Conservation (phyloP, 2,329 filamentous ascomycete genomes). For the Aureobasidium musti region DNA sequence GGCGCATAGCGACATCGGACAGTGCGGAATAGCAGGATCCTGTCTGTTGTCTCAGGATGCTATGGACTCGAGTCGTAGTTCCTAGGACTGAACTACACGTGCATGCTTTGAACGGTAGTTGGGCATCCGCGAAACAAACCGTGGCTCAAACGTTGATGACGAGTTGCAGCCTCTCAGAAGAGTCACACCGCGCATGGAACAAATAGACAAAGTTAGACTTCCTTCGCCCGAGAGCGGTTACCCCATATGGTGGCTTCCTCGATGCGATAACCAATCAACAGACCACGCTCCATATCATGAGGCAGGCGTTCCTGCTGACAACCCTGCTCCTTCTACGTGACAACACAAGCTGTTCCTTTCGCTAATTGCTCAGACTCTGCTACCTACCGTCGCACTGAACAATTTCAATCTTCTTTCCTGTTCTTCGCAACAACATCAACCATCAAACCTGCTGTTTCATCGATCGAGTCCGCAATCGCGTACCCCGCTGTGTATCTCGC, state of each 20-base stretch:
- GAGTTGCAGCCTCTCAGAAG: conserved; percentile 16
- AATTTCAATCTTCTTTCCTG: conserved; percentile 5
- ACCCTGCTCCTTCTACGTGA: conserved; percentile 21
- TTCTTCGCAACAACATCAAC: conserved; percentile 7
- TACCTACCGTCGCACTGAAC: conserved; percentile 11
- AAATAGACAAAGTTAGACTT: conserved; percentile 21
- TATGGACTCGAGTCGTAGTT: background rate
- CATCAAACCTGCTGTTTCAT: conserved; percentile 15
- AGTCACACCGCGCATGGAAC: conserved; percentile 7
- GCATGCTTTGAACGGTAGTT: conserved; percentile 3
- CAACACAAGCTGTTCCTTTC: background rate
- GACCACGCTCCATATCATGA: conserved; percentile 23
- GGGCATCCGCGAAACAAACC: background rate
- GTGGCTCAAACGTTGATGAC: conserved; percentile 23
- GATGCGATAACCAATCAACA: conserved; percentile 23
- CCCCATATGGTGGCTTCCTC: conserved; percentile 17
- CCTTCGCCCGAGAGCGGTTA: conserved; percentile 9
- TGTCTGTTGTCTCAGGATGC: background rate
- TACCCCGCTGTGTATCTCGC: conserved; percentile 23
- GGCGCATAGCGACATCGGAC: conserved; percentile 18
- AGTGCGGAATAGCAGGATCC: background rate
- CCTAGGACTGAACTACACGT: background rate
- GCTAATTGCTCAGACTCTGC: conserved; percentile 11
- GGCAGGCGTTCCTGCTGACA: conserved; percentile 4
- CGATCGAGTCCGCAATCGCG: conserved; percentile 27